Conservation (phyloP, 257 asterid genomes). For the Phtheirospermum japonicum region DNA sequence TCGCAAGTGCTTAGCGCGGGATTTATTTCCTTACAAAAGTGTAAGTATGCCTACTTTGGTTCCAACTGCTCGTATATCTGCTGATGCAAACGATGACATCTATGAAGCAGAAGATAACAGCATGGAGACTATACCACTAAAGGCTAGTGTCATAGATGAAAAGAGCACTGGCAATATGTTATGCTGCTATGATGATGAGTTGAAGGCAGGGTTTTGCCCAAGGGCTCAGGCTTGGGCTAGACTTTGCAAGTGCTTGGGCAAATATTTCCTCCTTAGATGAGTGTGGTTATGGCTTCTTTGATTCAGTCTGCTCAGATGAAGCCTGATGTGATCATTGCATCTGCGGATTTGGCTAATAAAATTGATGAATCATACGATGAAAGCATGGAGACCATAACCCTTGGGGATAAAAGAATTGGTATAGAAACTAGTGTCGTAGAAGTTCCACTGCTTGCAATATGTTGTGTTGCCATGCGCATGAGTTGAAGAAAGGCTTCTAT, state of each 20-base stretch:
- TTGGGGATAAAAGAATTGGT: slow-evolving; percentile 96
- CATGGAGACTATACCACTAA: no score
- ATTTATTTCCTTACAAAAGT: no score
- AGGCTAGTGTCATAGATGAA: no score
- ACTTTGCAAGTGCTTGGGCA: slow-evolving; percentile 95
- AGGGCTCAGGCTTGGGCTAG: slow-evolving; percentile 99
- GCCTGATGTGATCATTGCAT: slow-evolving; percentile 85
- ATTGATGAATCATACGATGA: slow-evolving; percentile 84
- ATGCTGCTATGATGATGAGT: no score
- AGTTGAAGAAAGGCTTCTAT: slow-evolving; percentile 94
- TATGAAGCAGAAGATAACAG: no score
- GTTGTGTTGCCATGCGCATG: slow-evolving; percentile 98
- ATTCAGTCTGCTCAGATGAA: slow-evolving; percentile 91
- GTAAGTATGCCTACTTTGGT: no score
- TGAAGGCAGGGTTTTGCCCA: no score
- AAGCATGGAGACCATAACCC: slow-evolving; percentile 95
- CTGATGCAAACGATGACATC: no score
- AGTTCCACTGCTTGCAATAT: slow-evolving; percentile 98
- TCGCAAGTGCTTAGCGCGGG: no score
- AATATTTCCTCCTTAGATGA: slow-evolving; percentile 95
- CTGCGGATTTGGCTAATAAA: slow-evolving; percentile 80
- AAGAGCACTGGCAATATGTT: no score
- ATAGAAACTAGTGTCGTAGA: slow-evolving; percentile 90
- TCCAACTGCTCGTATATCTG: no score
- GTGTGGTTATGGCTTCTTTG: slow-evolving; percentile 91